These are phyloP conservation scores for Chloromonas sp. DNA, from an alignment of 163 green algal species.

Conservation along the genomic window DNA sequence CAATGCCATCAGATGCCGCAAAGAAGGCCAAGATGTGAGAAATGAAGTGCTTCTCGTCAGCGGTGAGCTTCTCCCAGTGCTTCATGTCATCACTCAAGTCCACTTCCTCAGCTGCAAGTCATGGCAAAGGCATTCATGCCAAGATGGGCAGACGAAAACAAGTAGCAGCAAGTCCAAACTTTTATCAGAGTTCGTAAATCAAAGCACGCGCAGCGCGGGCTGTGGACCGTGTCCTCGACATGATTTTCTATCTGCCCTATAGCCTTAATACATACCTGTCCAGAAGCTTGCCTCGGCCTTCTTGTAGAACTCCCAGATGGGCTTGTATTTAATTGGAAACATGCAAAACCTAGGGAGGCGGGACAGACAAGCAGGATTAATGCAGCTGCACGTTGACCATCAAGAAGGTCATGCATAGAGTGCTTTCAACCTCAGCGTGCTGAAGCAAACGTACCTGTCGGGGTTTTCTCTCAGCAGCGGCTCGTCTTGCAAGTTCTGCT, in stretches of 20 bases:
- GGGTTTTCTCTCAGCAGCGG: neutral
- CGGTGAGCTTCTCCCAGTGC: conserved; percentile 78
- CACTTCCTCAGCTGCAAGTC: conserved; percentile 70
- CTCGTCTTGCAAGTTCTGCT: neutral
- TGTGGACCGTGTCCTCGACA: too few relatives aligned
- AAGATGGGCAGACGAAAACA: neutral
- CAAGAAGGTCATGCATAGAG: too few relatives aligned
- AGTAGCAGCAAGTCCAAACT: neutral
- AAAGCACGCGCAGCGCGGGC: neutral
- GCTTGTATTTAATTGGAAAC: conserved; percentile 83
- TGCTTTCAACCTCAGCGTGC: too few relatives aligned
- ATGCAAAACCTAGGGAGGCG: conserved; percentile 69
- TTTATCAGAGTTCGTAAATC: neutral
- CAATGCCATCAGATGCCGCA: conserved; percentile 79
- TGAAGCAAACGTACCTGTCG: neutral
- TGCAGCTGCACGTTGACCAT: too few relatives aligned
- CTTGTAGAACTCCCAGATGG: conserved; percentile 94
- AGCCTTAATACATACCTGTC: conserved; percentile 46
- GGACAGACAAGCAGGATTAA: too few relatives aligned
- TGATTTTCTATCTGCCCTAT: too few relatives aligned
- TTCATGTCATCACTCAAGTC: conserved; percentile 75
- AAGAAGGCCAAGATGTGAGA: conserved; percentile 86
- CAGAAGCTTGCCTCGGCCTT: conserved; percentile 95
- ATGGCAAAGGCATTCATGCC: neutral
- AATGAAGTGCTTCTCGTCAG: conserved; percentile 87